A percentile compares a stretch with the other conserved stretches of the same genome.
phyloP scores from a whole-genome alignment of 169 alveolate genomes.

The Plasmodium relictum region DNA sequence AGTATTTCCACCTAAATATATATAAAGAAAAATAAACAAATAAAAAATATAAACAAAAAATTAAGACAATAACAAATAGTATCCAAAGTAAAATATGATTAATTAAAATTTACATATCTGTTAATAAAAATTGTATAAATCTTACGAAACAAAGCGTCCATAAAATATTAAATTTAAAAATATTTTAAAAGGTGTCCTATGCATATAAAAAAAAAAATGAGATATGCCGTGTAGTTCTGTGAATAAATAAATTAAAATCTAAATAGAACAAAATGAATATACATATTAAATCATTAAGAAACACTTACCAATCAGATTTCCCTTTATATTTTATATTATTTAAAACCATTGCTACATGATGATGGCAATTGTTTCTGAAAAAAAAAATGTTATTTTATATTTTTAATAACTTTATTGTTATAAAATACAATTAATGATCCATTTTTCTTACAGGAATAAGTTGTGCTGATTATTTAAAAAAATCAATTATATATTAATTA shows the following conservation, averaged over 20 bases:
- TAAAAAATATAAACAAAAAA: neutral
- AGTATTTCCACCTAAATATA: conserved; percentile 32
- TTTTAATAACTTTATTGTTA: neutral
- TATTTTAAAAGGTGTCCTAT: conserved; percentile 61
- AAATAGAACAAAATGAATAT: too few species aligned
- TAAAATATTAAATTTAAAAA: conserved; percentile 21
- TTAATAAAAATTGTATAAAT: neutral
- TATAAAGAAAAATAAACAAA: neutral
- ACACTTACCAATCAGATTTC: conserved; percentile 32
- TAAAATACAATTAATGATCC: neutral
- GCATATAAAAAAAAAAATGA: neutral
- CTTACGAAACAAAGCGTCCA: conserved; percentile 60
- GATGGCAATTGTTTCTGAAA: conserved; percentile 54
- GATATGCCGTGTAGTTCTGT: too few species aligned
- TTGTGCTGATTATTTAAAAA: conserved; percentile 19
- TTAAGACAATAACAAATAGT: neutral
- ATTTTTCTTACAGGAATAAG: conserved; percentile 36
- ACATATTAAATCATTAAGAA: neutral
- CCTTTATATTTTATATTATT: conserved; percentile 59
- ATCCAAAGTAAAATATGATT: neutral
- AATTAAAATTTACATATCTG: neutral
- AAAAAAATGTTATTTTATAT: neutral
- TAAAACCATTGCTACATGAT: conserved; percentile 49
- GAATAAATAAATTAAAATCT: neutral
- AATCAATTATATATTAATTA: neutral